Conservation (phyloP, 73 alveolate genomes). For the Paramecium biaurelia region DNA sequence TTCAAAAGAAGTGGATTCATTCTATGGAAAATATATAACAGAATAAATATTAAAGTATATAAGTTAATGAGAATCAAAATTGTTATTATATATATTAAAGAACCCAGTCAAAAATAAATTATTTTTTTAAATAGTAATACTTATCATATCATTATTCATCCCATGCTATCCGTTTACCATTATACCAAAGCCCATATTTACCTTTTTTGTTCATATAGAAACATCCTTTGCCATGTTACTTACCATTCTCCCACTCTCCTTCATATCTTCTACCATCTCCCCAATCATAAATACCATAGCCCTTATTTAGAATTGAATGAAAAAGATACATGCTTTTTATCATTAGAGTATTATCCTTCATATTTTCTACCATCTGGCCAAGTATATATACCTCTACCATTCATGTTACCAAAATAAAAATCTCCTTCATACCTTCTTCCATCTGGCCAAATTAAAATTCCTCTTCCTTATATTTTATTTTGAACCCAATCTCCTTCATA, state of each 20-base stretch:
- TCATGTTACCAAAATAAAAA: conserved; percentile 28
- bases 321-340: conserved; percentile 62
- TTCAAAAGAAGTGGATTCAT: not conserved
- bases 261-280: conserved; percentile 76
- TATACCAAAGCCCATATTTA: not conserved
- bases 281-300: conserved; percentile 78
- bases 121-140: too few species aligned
- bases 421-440: not conserved
- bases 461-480: not conserved
- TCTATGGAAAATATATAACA: not conserved
- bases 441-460: not conserved
- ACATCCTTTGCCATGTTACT: conserved; percentile 74
- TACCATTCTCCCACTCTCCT: conserved; percentile 78
- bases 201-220: not conserved
- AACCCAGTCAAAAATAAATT: too few species aligned
- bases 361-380: conserved; percentile 72
- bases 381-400: conserved; percentile 61
- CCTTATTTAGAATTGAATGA: conserved; percentile 10
- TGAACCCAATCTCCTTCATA: conserved; percentile 23
- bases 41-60: not conserved
- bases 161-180: not conserved
- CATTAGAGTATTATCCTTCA: conserved; percentile 65
- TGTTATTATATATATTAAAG: too few species aligned
- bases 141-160: not conserved
- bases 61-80: not conserved